These are phyloP conservation scores for Trichoderma harzianum DNA, from an alignment of 2,329 filamentous ascomycete species.

Conservation along the genomic window DNA sequence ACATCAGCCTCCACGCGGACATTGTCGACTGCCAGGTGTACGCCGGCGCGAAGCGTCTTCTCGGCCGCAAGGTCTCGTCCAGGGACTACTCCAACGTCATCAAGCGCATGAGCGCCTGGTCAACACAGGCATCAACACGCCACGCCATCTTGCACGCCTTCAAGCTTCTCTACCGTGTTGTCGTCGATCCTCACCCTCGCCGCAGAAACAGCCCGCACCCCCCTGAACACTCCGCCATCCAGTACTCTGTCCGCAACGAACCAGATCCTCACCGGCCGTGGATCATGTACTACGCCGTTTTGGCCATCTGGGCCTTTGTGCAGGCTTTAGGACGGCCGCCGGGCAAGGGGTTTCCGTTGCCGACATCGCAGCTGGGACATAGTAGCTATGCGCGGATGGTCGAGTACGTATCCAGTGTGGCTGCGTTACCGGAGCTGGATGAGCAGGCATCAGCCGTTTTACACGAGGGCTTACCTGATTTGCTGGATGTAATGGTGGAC, in stretches of 20 bases:
- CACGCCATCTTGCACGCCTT: constrained; percentile 84
- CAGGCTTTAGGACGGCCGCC: constrained; percentile 65
- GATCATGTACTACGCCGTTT: constrained; percentile 82
- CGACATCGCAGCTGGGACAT: constrained; percentile 41
- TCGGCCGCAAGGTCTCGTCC: constrained; percentile 74
- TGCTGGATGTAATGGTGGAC: constrained; percentile 43
- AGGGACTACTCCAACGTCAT: constrained; percentile 72
- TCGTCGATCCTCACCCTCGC: constrained; percentile 52
- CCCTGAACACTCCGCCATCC: constrained; percentile 36
- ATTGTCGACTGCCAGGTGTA: constrained; percentile 89
- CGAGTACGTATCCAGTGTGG: constrained; percentile 58
- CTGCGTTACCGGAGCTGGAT: constrained; percentile 66
- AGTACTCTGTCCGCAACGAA: constrained; percentile 74
- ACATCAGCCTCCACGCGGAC: constrained; percentile 85
- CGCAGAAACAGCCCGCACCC: constrained; percentile 22
- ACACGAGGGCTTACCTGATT: constrained; percentile 50
- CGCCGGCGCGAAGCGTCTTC: constrained; percentile 70
- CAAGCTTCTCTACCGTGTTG: constrained; percentile 72
- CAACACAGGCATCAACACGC: constrained; percentile 67
- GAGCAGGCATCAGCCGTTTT: constrained; percentile 64
- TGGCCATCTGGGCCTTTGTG: constrained; percentile 86
- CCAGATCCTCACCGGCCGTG: constrained; percentile 81
- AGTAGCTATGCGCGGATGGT: constrained; percentile 36
- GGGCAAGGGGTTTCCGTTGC: constrained; percentile 46
- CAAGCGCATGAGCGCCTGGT: constrained; percentile 76